A percentile compares a stretch with the other conserved stretches of the same genome.
These are phyloP conservation scores for Yamadazyma atmosphaerica DNA, from an alignment of 1,139 yeast species.

Conservation along the genomic window DNA sequence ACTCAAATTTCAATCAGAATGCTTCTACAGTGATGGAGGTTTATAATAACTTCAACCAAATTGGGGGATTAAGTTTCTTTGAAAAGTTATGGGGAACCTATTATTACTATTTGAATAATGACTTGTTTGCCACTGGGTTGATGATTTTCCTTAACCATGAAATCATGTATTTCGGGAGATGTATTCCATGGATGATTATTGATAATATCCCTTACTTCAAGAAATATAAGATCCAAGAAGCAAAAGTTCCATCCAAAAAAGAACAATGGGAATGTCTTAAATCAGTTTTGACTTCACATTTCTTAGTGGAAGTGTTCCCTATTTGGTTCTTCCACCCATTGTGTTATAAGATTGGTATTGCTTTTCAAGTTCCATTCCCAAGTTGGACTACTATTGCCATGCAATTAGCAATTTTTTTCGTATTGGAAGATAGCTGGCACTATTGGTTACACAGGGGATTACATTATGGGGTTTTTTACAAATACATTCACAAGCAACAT, in stretches of 20 bases:
- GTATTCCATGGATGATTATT: conserved; percentile 80
- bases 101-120: conserved; percentile 43
- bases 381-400: conserved; percentile 24
- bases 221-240: conserved; percentile 78
- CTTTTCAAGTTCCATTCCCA: conserved; percentile 44
- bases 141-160: conserved; percentile 76
- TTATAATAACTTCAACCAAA: conserved; percentile 35
- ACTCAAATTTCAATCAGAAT: conserved; percentile 35
- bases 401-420: conserved; percentile 41
- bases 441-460: conserved; percentile 48
- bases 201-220: conserved; percentile 76
- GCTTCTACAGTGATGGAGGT: conserved; percentile 38
- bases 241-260: conserved; percentile 68
- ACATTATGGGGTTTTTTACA: conserved; percentile 48
- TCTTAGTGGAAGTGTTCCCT: conserved; percentile 47
- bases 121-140: conserved; percentile 64
- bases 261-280: conserved; percentile 70
- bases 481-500: conserved; percentile 50
- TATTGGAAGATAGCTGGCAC: conserved; percentile 50
- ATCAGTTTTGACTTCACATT: conserved; percentile 44
- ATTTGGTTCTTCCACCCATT: conserved; percentile 52
- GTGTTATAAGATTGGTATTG: conserved; percentile 40
- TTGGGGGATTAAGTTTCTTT: conserved; percentile 25
- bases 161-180: conserved; percentile 78
- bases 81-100: conserved; percentile 47